Evolutionary conservation across 176 grass and related monocot genomes (phyloP).

Genomic region (Miscanthus lutarioriparius): DNA sequence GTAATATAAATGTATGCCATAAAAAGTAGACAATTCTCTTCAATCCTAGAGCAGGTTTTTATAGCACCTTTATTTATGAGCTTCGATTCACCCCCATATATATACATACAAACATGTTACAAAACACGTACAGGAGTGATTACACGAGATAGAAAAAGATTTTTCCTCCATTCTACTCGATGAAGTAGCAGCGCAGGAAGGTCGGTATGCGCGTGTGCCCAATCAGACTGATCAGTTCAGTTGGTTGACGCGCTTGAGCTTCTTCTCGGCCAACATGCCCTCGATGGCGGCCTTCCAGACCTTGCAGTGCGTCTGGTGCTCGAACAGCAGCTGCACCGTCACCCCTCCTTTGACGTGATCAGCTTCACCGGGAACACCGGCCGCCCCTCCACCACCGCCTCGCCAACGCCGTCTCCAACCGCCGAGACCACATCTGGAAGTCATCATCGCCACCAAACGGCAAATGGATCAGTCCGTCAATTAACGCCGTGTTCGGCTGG

Average conservation of each 20-base stretch:
- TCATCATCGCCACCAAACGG: slow-evolving; percentile 17
- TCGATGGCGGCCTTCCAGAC: slow-evolving; percentile 73
- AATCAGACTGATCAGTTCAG: background rate
- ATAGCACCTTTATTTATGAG: background rate
- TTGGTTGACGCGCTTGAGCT: slow-evolving; percentile 25
- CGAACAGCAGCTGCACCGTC: slow-evolving; percentile 67
- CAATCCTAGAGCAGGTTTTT: background rate
- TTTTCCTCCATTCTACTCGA: background rate
- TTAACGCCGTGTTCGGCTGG: too few species aligned
- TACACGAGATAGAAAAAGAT: background rate
- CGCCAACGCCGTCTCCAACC: slow-evolving; percentile 37
- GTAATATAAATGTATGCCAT: too few species aligned
- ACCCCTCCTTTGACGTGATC: slow-evolving; percentile 47
- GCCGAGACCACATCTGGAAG: slow-evolving; percentile 63
- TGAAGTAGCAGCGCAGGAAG: background rate
- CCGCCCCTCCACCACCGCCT: slow-evolving; percentile 39
- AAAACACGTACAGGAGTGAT: background rate
- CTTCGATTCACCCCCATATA: background rate
- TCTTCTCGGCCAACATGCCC: slow-evolving; percentile 43
- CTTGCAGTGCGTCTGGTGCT: slow-evolving; percentile 68
- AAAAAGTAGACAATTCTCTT: too few species aligned
- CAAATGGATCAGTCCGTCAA: background rate
- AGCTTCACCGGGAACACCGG: slow-evolving; percentile 49
- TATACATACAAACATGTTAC: background rate
- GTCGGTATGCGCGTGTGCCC: background rate